Evolutionary conservation across 2,329 filamentous ascomycete genomes (phyloP).

Genomic region (Cadophora sp.): DNA sequence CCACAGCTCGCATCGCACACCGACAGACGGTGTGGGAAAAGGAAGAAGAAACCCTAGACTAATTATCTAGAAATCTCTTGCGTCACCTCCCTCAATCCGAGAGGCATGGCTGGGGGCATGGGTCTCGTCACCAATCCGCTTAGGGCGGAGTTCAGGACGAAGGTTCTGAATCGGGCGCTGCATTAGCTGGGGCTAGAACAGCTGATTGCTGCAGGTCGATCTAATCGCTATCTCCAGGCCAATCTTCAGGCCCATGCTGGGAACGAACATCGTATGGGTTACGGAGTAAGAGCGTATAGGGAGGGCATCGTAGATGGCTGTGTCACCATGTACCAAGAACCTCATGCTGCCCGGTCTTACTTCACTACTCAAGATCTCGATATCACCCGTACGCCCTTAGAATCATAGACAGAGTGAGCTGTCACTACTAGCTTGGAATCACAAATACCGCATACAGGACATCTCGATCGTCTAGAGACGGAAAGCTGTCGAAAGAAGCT

Average conservation of each 20-base stretch:
- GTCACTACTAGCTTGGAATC: background rate
- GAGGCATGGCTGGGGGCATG: background rate
- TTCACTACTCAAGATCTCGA: background rate
- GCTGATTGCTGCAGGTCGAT: conserved; percentile 28
- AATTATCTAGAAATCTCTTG: conserved; percentile 12
- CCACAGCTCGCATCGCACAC: background rate
- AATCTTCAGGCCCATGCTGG: too few relatives aligned
- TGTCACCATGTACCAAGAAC: background rate
- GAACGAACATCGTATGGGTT: too few relatives aligned
- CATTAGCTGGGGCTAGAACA: conserved; percentile 18
- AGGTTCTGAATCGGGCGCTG: background rate
- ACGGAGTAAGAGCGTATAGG: background rate
- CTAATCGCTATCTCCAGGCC: conserved; percentile 7
- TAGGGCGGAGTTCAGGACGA: background rate
- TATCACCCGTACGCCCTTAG: background rate
- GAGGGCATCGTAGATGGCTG: background rate
- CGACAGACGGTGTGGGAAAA: background rate
- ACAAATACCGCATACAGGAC: background rate
- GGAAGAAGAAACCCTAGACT: background rate
- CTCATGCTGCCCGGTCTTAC: background rate
- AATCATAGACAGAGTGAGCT: background rate
- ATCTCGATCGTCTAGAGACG: background rate
- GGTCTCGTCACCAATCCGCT: background rate
- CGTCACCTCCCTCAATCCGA: conserved; percentile 19
- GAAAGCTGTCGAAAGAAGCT: conserved; percentile 21